Conservation (phyloP, 108 stramenopile species). For the Cyclotella choctawhatcheeana region DNA sequence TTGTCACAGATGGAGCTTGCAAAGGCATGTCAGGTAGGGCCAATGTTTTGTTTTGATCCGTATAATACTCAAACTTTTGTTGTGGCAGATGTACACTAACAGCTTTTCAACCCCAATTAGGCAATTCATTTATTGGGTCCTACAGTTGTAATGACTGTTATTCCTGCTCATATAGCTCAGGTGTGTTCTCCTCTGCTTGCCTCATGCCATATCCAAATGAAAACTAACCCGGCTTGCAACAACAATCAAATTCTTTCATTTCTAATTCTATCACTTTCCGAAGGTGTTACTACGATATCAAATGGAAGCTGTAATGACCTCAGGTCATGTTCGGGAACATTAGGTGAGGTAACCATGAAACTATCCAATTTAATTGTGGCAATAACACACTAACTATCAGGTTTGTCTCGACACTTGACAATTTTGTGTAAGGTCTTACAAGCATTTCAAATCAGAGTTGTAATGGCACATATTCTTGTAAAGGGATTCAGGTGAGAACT, state of each 20-base stretch:
- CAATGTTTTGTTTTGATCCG: not conserved
- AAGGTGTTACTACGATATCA: not conserved
- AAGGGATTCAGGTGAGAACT: not conserved
- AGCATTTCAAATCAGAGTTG: not conserved
- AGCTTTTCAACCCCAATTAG: too few relatives aligned
- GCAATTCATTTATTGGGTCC: not conserved
- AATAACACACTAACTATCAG: too few relatives aligned
- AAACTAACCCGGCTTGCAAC: too few relatives aligned
- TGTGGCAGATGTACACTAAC: too few relatives aligned
- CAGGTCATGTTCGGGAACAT: not conserved
- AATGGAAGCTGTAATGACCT: not conserved
- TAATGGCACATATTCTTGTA: not conserved
- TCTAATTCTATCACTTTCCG: too few relatives aligned
- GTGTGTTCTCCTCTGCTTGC: not conserved
- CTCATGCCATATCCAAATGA: too few relatives aligned
- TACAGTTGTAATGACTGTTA: not conserved
- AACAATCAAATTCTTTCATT: too few relatives aligned
- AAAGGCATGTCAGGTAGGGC: not conserved
- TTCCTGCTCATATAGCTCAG: not conserved
- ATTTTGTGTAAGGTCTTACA: not conserved
- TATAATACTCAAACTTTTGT: too few relatives aligned
- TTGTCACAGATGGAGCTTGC: not conserved
- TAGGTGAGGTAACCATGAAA: not conserved
- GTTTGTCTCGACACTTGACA: too few relatives aligned
- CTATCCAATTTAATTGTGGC: too few relatives aligned